Percentiles rank a stretch among this genome's conserved stretches.
These are phyloP conservation scores for Fusarium palustre DNA, from an alignment of 2,329 filamentous ascomycete genomes.

Conservation along the genomic window DNA sequence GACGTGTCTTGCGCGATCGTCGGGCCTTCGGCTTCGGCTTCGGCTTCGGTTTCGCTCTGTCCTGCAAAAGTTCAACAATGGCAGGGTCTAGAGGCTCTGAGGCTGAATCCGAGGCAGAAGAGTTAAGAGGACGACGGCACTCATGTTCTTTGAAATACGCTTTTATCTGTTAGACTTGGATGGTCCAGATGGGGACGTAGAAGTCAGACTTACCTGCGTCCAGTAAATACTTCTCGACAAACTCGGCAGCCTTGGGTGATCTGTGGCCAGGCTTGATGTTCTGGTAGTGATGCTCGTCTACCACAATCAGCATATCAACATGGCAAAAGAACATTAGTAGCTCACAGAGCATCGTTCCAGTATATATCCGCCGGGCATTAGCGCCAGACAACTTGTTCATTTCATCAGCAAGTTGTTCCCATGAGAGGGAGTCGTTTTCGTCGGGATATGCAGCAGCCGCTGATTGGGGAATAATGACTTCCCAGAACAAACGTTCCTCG, in stretches of 20 bases:
- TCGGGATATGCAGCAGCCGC: constrained; percentile 47
- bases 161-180: constrained; percentile 15
- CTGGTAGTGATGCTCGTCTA: constrained; percentile 61
- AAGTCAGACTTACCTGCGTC: constrained; percentile 39
- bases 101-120: not conserved
- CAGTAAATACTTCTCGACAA: constrained; percentile 51
- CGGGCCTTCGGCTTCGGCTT: constrained; percentile 10
- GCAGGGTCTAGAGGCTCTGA: constrained; percentile 4
- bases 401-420: constrained; percentile 53
- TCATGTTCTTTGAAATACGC: constrained; percentile 33
- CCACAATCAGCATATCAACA: not conserved
- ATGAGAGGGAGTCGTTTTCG: constrained; percentile 43
- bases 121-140: constrained; percentile 19
- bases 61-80: constrained; percentile 4
- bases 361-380: constrained; percentile 55
- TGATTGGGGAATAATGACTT: constrained; percentile 53
- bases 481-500: constrained; percentile 65
- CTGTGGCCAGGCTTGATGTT: constrained; percentile 54
- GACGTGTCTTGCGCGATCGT: not conserved
- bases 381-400: constrained; percentile 55
- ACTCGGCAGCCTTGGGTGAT: constrained; percentile 54
- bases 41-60: not conserved
- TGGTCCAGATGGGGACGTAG: not conserved
- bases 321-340: not conserved
- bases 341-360: constrained; percentile 54